Evolutionary conservation across 805 yeast genomes (phyloP), one percentile per base, ranked within the genome.

Genomic region (Priceomyces castillae): DNA sequence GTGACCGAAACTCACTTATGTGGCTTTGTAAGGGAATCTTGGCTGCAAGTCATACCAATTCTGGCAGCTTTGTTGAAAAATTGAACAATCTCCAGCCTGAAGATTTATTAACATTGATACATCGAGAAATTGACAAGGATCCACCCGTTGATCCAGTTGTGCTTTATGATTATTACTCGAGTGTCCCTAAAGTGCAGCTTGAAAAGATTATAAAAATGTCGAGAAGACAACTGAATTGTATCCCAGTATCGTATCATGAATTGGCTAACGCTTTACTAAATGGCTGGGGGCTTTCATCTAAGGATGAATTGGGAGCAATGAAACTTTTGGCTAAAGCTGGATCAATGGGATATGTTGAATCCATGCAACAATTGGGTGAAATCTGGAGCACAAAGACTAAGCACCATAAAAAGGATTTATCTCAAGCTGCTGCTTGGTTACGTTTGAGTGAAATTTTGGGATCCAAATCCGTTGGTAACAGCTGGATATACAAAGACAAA

Each of bases 401-500:
- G 49, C 58, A 61, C 9, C 71, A 80, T 42, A 80, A 80, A 61
- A 81, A 78, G 52, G 86, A 86, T 56, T 58, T 73, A 39, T 59
- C 64, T 37, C 67, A 76, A 53, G 87, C 92, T 2, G 86, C 90
- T 2, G 78, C 81, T 10, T 83, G 90, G 82, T 76, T 79, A 44
- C 69, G 90, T 34, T 62, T 79, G 25, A 84, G 87, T 12, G 89
- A 81, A 41, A 64, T 72, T 22, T 72, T 74, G 49, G 90, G 90
- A 3, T 76, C 75, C 17, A 75, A 72, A 49, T 63, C 81, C 43
- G 75, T 81, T 19, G 90, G 90, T 0, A 80, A 83, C 44, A 77
- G 81, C 46, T 85, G 92, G 92, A 82, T 84, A 28, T 80, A 83
- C 64, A 84, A 82, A 59, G 80, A 78, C 37, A 84, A 84, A 65